phyloP scores from a whole-genome alignment of 1,139 yeast species.

The Geotrichum europaeum region DNA sequence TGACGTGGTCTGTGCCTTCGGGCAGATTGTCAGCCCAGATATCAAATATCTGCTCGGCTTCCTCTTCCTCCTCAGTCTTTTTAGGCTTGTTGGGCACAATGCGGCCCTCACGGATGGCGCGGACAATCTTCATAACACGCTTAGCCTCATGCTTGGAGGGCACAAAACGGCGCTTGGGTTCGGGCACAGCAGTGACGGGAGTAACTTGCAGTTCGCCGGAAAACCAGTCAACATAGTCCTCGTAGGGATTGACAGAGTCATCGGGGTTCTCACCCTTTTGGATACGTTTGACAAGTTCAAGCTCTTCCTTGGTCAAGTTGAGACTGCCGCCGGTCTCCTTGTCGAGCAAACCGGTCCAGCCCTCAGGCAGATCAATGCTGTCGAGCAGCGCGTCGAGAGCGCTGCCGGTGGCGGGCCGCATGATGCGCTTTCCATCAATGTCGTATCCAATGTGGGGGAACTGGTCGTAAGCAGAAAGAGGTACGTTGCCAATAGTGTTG shows the following conservation, averaged over 20 bases:
- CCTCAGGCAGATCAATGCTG: conserved; percentile 88
- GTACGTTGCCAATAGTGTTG: conserved; percentile 91
- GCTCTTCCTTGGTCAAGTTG: conserved; percentile 81
- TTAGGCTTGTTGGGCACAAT: conserved; percentile 65
- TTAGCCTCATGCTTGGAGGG: conserved; percentile 97
- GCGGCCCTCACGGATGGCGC: conserved; percentile 94
- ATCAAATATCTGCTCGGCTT: conserved; percentile 49
- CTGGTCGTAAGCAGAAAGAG: conserved; percentile 88
- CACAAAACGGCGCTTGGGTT: conserved; percentile 93
- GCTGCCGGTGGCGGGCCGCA: conserved; percentile 97
- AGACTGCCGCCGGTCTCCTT: conserved; percentile 83
- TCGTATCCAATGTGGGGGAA: conserved; percentile 97
- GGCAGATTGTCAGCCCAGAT: conserved; percentile 69
- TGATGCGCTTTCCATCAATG: conserved; percentile 93
- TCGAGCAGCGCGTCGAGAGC: conserved; percentile 88
- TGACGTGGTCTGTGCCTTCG: conserved; percentile 67
- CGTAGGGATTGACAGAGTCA: conserved; percentile 78
- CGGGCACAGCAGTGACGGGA: conserved; percentile 92
- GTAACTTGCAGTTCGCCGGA: conserved; percentile 77
- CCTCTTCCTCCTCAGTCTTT: conserved; percentile 43
- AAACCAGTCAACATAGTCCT: conserved; percentile 94
- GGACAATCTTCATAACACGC: conserved; percentile 90
- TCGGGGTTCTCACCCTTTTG: conserved; percentile 82
- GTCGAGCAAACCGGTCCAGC: conserved; percentile 96
- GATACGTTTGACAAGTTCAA: conserved; percentile 79